Conservation (phyloP, 768 basidiomycete genomes). For the Lentinula aciculospora region DNA sequence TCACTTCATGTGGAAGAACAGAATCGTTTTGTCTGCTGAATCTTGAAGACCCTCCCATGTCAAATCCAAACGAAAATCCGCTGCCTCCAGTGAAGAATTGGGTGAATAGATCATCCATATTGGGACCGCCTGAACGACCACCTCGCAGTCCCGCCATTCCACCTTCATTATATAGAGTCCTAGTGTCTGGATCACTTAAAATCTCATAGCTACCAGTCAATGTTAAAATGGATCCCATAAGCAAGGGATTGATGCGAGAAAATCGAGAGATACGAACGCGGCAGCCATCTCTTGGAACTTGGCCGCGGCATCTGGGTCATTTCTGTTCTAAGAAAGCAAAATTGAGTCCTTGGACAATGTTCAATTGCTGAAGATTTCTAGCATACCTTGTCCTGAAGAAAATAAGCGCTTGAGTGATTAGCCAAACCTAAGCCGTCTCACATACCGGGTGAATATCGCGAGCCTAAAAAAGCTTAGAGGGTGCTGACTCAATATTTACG, state of each 20-base stretch:
- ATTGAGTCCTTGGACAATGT: background rate
- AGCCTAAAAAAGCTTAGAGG: constrained; percentile 44
- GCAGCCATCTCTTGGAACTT: constrained; percentile 89
- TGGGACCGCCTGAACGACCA: constrained; percentile 30
- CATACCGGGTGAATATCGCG: constrained; percentile 84
- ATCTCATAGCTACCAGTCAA: constrained; percentile 67
- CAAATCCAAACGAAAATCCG: constrained; percentile 63
- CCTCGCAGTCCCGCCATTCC: constrained; percentile 67
- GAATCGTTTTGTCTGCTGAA: constrained; percentile 66
- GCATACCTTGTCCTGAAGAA: constrained; percentile 60
- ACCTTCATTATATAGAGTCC: constrained; percentile 66
- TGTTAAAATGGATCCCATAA: background rate
- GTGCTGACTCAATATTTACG: constrained; percentile 6
- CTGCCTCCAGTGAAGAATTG: constrained; percentile 59
- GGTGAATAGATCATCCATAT: constrained; percentile 66
- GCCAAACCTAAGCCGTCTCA: constrained; percentile 10
- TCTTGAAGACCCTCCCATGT: constrained; percentile 39
- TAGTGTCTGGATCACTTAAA: constrained; percentile 60
- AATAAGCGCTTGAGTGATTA: constrained; percentile 13
- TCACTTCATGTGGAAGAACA: constrained; percentile 75
- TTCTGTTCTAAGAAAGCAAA: constrained; percentile 61
- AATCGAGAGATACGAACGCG: constrained; percentile 49
- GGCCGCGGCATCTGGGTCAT: constrained; percentile 76
- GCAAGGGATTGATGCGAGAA: constrained; percentile 5
- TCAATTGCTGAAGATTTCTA: background rate